Evolutionary conservation across 257 asterid genomes (phyloP).

Genomic region (Jaltomata sinuosa): DNA sequence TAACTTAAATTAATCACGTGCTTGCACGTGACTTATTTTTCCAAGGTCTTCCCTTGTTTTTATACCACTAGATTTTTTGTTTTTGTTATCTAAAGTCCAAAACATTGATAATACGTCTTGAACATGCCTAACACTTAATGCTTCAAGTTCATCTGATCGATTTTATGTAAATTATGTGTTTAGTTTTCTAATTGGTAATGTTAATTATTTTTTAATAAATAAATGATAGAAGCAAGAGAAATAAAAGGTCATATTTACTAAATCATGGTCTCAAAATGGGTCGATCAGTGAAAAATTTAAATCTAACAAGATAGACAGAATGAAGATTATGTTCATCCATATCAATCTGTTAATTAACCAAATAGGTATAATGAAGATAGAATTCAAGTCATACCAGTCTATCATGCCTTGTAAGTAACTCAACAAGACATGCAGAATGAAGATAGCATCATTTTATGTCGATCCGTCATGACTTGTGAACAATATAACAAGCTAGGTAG

Average conservation of each 20-base stretch:
- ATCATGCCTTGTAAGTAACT: background rate
- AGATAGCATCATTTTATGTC: background rate
- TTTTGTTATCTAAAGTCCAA: background rate
- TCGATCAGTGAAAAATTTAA: background rate
- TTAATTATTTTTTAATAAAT: too few relatives aligned
- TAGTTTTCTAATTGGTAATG: too few relatives aligned
- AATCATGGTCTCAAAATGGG: background rate
- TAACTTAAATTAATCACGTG: constrained; percentile 16
- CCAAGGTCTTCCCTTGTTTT: background rate
- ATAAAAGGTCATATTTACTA: background rate
- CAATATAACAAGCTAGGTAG: background rate
- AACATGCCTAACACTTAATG: background rate
- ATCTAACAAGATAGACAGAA: background rate
- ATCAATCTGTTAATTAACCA: background rate
- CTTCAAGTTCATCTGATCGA: too few relatives aligned
- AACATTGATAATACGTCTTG: background rate
- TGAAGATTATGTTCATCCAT: background rate
- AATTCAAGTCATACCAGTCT: background rate
- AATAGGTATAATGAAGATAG: background rate
- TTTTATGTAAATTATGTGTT: too few relatives aligned
- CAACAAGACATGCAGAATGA: background rate
- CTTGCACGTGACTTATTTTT: constrained; percentile 14
- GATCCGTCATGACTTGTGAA: background rate
- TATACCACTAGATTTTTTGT: background rate
- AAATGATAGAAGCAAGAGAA: too few relatives aligned